Evolutionary conservation across 805 yeast species (phyloP), one percentile per base, ranked within the genome.

Genomic region (Danielia oregonensis): DNA sequence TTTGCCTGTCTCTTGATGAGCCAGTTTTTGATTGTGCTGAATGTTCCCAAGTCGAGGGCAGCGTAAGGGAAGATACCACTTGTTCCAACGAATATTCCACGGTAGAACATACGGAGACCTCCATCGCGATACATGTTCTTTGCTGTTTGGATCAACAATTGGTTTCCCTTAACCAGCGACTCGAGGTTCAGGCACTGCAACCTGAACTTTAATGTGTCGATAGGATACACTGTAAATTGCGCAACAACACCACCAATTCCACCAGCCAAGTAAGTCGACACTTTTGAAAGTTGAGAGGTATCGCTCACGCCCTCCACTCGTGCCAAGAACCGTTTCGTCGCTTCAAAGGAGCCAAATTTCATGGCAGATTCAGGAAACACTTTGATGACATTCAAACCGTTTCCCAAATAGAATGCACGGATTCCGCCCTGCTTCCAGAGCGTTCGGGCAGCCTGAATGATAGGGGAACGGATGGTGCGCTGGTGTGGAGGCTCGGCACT

Each of bases 31-130:
- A 93, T 73, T 1, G 89, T 82, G 7, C 91, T 72, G 57, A 93
- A 93, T 0, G 97, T 88, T 24, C 98, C 98, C 33, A 93, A 66
- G 59, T 93, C 98, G 19, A 93, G 67, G 0, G 98, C 98, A 1
- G 97, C 97, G 56, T 89, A 93, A 0, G 98, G 98, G 65, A 93
- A 93, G 46, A 93, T 91, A 30, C 98, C 98, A 39, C 89, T 76
- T 4, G 89, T 77, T n/a, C 98, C 98, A 17, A 87, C 94, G 34
- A 76, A 60, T 14, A 91, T 70, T 17, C 98, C 98, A 44, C 97
- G 65, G 56, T 93, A 93, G 51, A 88, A 93, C 4, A 84, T 61
- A 29, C 72, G 59, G 2, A 86, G 17, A 0, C 97, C 97, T 26
- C 95, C 96, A 42, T 81, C 86, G 37, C 54, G 58, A 60, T 75